Base-by-base conservation (phyloP, 208 protist species). In the Acanthamoeba polyphaga region DNA sequence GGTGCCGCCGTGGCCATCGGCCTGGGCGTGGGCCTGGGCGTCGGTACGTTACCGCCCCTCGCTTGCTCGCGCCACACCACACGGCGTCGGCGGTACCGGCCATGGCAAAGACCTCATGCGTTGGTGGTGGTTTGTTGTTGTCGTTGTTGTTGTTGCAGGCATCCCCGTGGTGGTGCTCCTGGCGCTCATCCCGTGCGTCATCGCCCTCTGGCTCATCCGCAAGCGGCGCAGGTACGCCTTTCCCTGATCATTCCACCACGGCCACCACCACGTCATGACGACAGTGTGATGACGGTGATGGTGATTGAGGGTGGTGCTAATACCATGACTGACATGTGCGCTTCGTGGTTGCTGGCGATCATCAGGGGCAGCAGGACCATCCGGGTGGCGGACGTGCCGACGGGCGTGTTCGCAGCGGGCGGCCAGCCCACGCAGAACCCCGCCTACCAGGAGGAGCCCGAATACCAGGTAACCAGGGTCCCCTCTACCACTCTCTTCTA, bases 141-240 rank as follows among this genome's bases (percentile, higher is more conserved):
- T 38, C 3, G 38, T 38, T 70, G 27, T 9, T 9, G 53, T 1
- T 9, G 13, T 9, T 19, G 64, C 64, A 85, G 76, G 76, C 76
- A 58, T 85, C 10, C 76, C 76, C 12, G 76, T 85, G 76, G 34
- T 85, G 76, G 76, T 85, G 7, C 46, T 85, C 7, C 43, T 85
- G 17, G 76, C 76, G 10, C 76, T 85, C 43, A 27, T 85, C 10
- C 76, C 76, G 46, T 58, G 34, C 49, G 76, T 58, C 19, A 51
- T 85, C 2, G 76, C 76, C 49, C 76, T 85, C 12, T 85, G 34
- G 76, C 15, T 85, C 46, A 19, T 85, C 29, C 76, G 46, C 27
- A 51, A 34, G 10, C 76, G 76, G 9, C 34, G 76, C 15, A 51
- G 76, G 76, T 85, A 3, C 27, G 6, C 43, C 22, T 22, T 34